Percentiles rank a stretch among this genome's conserved stretches.
Evolutionary conservation across 2,329 filamentous ascomycete genomes (phyloP).

Genomic region (Penicillium sp.): DNA sequence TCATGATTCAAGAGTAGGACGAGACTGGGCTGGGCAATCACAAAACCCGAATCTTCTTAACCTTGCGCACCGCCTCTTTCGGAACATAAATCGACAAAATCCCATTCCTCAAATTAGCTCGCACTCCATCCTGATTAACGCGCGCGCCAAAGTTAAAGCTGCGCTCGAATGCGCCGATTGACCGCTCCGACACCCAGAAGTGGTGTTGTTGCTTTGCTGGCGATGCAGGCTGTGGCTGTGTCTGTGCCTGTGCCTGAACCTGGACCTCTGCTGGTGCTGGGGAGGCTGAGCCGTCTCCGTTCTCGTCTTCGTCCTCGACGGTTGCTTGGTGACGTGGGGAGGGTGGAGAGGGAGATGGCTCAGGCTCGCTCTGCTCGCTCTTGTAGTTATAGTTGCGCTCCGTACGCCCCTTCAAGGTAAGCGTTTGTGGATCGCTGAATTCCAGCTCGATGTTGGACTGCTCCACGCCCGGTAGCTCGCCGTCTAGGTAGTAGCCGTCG

Average conservation of each 20-base stretch:
- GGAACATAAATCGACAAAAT: constrained; percentile 61
- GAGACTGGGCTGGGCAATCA: too few relatives aligned
- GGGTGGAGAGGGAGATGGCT: constrained; percentile 6
- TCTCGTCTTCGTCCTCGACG: constrained; percentile 58
- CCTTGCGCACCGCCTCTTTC: constrained; percentile 54
- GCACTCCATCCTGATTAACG: constrained; percentile 63
- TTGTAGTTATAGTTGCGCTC: constrained; percentile 37
- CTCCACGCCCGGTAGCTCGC: constrained; percentile 50
- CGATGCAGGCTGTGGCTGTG: not conserved
- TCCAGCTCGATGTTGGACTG: constrained; percentile 52
- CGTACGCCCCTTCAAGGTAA: constrained; percentile 47
- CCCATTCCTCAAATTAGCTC: constrained; percentile 62
- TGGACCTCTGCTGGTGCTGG: not conserved
- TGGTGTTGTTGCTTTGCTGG: constrained; percentile 33
- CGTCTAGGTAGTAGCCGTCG: constrained; percentile 48
- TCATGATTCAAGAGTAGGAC: not conserved
- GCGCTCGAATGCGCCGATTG: constrained; percentile 61
- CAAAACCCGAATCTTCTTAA: constrained; percentile 58
- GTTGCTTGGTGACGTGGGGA: constrained; percentile 47
- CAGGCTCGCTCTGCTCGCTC: not conserved
- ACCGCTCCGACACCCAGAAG: constrained; percentile 64
- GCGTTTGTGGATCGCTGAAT: constrained; percentile 50
- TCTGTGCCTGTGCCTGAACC: not conserved
- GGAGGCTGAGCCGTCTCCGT: constrained; percentile 9
- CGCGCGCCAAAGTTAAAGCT: constrained; percentile 60